These are phyloP conservation scores for Phytopythium mirpurense DNA, from an alignment of 352 stramenopile genomes.

Conservation along the genomic window DNA sequence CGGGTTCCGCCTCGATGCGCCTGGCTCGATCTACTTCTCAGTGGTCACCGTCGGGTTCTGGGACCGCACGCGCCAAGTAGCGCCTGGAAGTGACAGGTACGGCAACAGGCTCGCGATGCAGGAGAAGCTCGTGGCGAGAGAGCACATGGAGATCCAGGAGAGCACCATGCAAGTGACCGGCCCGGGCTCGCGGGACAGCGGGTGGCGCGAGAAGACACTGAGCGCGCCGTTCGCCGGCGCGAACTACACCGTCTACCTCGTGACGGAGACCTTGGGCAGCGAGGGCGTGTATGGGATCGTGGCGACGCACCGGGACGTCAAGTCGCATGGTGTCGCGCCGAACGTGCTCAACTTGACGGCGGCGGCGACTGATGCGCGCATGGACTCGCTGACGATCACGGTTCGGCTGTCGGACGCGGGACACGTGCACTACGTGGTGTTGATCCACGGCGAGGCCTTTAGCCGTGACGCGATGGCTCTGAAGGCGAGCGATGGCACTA, in stretches of 20 bases:
- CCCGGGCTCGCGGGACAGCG: constrained; percentile 22
- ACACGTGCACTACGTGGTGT: constrained; percentile 59
- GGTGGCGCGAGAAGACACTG: constrained; percentile 51
- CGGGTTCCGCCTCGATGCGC: constrained; percentile 55
- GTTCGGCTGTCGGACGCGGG: constrained; percentile 40
- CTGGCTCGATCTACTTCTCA: constrained; percentile 55
- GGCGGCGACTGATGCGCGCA: constrained; percentile 47
- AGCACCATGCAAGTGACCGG: constrained; percentile 13
- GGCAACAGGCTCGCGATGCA: constrained; percentile 62
- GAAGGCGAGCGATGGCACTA: neutral
- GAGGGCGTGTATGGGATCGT: constrained; percentile 71
- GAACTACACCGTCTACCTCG: constrained; percentile 72
- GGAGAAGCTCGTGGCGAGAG: constrained; percentile 42
- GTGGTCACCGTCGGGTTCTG: constrained; percentile 39
- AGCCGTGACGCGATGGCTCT: constrained; percentile 1
- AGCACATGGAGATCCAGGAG: constrained; percentile 28
- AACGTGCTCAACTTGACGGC: constrained; percentile 29
- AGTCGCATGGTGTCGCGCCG: constrained; percentile 41
- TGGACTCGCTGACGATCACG: constrained; percentile 56
- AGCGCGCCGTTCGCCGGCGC: constrained; percentile 36
- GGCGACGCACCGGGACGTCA: constrained; percentile 47
- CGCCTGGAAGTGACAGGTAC: constrained; percentile 37
- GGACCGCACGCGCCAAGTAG: constrained; percentile 27
- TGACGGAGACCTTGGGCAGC: constrained; percentile 63
- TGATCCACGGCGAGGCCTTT: constrained; percentile 27